Percentiles rank a stretch among this genome's conserved stretches.
phyloP scores from a whole-genome alignment of 371 early-diverging fungal species.

The Lichtheimia hyalospora region DNA sequence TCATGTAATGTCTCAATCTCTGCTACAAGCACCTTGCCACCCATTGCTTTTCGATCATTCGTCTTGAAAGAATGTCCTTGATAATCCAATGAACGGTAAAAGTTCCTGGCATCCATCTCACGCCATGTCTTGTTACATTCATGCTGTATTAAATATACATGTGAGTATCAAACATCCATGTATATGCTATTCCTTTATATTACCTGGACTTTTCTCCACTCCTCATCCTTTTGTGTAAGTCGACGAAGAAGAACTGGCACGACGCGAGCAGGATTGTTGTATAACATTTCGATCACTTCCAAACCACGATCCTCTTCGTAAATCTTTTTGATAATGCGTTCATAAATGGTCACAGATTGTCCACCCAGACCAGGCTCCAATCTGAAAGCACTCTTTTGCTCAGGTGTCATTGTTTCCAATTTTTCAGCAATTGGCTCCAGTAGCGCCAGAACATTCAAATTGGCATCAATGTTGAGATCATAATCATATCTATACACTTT shows the following conservation, averaged over 20 bases:
- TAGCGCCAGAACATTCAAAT: constrained; percentile 83
- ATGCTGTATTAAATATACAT: constrained; percentile 54
- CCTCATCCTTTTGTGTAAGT: constrained; percentile 96
- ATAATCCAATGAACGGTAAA: constrained; percentile 96
- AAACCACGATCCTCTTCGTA: constrained; percentile 81
- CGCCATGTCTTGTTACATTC: constrained; percentile 97
- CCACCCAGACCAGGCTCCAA: constrained; percentile 81
- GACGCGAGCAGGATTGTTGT: constrained; percentile 88
- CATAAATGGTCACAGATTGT: constrained; percentile 81
- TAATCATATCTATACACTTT: constrained; percentile 79
- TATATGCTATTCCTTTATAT: background rate
- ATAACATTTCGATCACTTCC: constrained; percentile 92
- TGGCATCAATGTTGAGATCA: constrained; percentile 95
- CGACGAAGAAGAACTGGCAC: constrained; percentile 96
- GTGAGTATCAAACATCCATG: background rate
- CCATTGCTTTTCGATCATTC: constrained; percentile 83
- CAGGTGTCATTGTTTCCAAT: constrained; percentile 77
- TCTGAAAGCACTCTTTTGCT: constrained; percentile 73
- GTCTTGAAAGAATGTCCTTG: constrained; percentile 88
- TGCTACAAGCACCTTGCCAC: constrained; percentile 72
- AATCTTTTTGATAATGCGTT: constrained; percentile 86
- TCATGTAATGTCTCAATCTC: constrained; percentile 73
- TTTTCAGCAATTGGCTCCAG: constrained; percentile 83
- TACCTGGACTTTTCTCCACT: constrained; percentile 75
- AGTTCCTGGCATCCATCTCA: constrained; percentile 91